Percentiles rank a stretch among this genome's conserved stretches.
Evolutionary conservation across 768 basidiomycete genomes (phyloP).

Genomic region (Cyathus striatus): DNA sequence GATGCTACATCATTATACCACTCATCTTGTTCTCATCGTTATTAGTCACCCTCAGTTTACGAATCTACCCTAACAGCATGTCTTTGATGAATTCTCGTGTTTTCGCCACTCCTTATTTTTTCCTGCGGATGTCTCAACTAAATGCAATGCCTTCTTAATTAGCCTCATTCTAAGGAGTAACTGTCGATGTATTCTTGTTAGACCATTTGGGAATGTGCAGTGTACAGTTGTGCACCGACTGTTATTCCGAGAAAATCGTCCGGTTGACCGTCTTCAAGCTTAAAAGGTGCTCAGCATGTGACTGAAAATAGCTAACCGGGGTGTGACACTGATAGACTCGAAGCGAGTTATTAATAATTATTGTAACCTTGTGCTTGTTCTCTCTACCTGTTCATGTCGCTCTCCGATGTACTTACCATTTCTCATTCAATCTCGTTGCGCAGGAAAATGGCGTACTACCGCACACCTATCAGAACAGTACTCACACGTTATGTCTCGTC

Average conservation of each 20-base stretch:
- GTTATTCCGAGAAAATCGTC: neutral
- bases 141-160: constrained; percentile 18
- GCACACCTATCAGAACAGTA: no score
- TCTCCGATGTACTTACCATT: no score
- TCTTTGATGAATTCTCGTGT: constrained; percentile 28
- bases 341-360: no score
- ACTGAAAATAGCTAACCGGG: no score
- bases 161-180: constrained; percentile 4
- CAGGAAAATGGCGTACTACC: no score
- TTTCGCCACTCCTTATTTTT: constrained; percentile 18
- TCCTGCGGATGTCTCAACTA: constrained; percentile 25
- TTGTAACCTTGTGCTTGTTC: no score
- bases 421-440: no score
- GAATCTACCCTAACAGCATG: constrained; percentile 29
- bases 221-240: neutral
- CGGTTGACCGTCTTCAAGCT: neutral
- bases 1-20: constrained; percentile 3
- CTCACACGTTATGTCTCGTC: no score
- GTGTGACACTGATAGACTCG: no score
- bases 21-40: constrained; percentile 6
- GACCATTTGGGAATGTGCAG: neutral
- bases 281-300: no score
- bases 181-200: neutral
- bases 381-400: no score
- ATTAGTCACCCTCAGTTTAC: constrained; percentile 9